Percentiles rank a stretch among this genome's conserved stretches.
Evolutionary conservation across 2,329 filamentous ascomycete genomes (phyloP).

Genomic region (Penicillium hordei): DNA sequence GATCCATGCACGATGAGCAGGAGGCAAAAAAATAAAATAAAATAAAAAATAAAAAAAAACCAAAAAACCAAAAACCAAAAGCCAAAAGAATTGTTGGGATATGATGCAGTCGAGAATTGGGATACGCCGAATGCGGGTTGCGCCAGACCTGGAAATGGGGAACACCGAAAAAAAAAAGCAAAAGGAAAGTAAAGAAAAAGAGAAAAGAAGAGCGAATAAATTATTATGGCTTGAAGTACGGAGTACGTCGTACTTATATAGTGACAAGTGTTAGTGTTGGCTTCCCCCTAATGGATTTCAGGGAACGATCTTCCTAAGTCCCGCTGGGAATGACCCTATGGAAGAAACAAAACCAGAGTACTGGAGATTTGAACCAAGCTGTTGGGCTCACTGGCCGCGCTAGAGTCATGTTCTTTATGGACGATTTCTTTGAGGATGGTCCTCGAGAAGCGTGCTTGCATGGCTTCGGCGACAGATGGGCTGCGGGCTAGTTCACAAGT

Average conservation of each 20-base stretch:
- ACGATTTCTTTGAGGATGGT: not conserved
- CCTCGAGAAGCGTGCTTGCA: slow-evolving; percentile 17
- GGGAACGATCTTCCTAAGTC: slow-evolving; percentile 9
- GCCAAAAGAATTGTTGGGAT: slow-evolving; percentile 10
- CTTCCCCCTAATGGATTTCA: slow-evolving; percentile 5
- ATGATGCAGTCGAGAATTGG: slow-evolving; percentile 20
- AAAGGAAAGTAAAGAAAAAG: slow-evolving; percentile 6
- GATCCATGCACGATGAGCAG: not conserved
- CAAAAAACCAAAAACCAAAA: not conserved
- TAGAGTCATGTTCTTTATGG: slow-evolving; percentile 6
- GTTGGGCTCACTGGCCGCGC: not conserved
- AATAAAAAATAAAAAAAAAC: not conserved
- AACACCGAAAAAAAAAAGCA: slow-evolving; percentile 9
- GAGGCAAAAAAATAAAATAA: not conserved
- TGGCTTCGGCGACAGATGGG: slow-evolving; percentile 19
- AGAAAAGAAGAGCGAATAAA: slow-evolving; percentile 1
- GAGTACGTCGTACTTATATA: slow-evolving; percentile 7
- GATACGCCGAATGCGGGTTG: slow-evolving; percentile 27
- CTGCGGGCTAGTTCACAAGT: slow-evolving; percentile 31
- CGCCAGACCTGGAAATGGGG: slow-evolving; percentile 12
- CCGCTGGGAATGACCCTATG: not conserved
- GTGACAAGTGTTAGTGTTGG: not conserved
- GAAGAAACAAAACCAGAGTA: slow-evolving; percentile 1
- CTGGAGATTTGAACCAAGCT: slow-evolving; percentile 1
- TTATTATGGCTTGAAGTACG: slow-evolving; percentile 4